Conservation (phyloP, 1,139 yeast species). For the Taphrina betulina region DNA sequence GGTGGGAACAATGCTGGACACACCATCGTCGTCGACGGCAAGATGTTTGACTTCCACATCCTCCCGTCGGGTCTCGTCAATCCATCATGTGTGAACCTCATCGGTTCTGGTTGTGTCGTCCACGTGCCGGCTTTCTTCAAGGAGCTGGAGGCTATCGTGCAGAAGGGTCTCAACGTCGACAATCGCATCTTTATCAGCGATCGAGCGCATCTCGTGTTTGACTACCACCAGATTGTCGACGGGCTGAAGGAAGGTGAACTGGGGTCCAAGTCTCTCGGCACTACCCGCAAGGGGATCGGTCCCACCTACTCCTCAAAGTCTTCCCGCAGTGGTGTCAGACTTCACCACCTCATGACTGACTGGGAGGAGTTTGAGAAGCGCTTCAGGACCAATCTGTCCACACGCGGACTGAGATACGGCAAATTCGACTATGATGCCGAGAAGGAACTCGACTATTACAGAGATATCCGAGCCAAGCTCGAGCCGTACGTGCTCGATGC, state of each 20-base stretch:
- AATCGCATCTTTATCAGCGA: slow-evolving; percentile 83
- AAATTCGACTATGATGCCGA: slow-evolving; percentile 84
- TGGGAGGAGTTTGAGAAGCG: slow-evolving; percentile 88
- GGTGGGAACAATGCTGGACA: slow-evolving; percentile 99
- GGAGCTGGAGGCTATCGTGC: slow-evolving; percentile 77
- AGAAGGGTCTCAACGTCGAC: slow-evolving; percentile 72
- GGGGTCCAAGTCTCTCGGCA: slow-evolving; percentile 85
- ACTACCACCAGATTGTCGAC: slow-evolving; percentile 96
- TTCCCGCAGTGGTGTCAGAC: slow-evolving; percentile 93
- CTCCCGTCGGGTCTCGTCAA: slow-evolving; percentile 91
- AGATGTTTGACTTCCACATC: slow-evolving; percentile 97
- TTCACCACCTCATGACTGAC: slow-evolving; percentile 90
- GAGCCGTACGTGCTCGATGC: slow-evolving; percentile 94
- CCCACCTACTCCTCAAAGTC: slow-evolving; percentile 98
- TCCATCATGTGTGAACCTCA: slow-evolving; percentile 80
- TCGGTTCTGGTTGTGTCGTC: slow-evolving; percentile 96
- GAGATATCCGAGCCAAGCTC: slow-evolving; percentile 66
- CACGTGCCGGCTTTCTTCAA: slow-evolving; percentile 90
- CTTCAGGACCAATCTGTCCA: slow-evolving; percentile 71
- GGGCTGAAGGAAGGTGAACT: slow-evolving; percentile 92
- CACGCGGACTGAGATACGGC: slow-evolving; percentile 88
- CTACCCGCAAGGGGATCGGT: slow-evolving; percentile 99
- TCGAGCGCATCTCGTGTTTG: slow-evolving; percentile 94
- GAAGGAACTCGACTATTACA: slow-evolving; percentile 74
- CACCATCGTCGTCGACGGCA: slow-evolving; percentile 85